Conservation (phyloP, 257 asterid species). For the Dorcoceras hygrometricum region DNA sequence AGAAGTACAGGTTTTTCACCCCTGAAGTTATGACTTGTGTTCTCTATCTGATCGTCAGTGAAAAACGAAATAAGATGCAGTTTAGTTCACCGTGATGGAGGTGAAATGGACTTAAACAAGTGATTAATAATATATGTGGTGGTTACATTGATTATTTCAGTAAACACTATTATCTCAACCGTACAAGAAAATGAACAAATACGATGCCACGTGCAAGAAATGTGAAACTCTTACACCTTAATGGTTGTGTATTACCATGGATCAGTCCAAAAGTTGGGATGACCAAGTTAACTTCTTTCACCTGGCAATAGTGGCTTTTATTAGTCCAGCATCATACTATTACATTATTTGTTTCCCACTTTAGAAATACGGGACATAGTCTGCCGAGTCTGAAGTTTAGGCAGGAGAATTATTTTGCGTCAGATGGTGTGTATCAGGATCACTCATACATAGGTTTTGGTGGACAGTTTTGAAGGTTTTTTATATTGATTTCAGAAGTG, state of each 20-base stretch:
- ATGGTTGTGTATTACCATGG: neutral
- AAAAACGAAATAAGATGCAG: neutral
- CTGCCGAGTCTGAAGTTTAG: neutral
- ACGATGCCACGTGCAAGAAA: neutral
- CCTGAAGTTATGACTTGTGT: neutral
- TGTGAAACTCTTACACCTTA: neutral
- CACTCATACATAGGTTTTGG: neutral
- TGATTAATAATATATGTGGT: neutral
- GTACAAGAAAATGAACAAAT: neutral
- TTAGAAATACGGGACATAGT: neutral
- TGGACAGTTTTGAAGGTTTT: neutral
- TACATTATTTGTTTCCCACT: neutral
- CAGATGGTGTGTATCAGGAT: neutral
- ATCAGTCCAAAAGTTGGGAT: neutral
- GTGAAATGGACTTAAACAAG: neutral
- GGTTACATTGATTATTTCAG: neutral
- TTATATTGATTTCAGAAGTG: neutral
- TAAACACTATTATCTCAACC: neutral
- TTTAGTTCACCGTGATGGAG: neutral
- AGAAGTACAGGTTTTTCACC: neutral
- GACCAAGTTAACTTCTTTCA: neutral
- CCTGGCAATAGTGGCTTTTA: neutral
- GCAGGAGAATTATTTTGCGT: neutral
- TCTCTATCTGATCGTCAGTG: neutral
- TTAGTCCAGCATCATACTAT: neutral